These are phyloP conservation scores for Hyphopichia khmerensis DNA, from an alignment of 1,139 yeast genomes.

Conservation along the genomic window DNA sequence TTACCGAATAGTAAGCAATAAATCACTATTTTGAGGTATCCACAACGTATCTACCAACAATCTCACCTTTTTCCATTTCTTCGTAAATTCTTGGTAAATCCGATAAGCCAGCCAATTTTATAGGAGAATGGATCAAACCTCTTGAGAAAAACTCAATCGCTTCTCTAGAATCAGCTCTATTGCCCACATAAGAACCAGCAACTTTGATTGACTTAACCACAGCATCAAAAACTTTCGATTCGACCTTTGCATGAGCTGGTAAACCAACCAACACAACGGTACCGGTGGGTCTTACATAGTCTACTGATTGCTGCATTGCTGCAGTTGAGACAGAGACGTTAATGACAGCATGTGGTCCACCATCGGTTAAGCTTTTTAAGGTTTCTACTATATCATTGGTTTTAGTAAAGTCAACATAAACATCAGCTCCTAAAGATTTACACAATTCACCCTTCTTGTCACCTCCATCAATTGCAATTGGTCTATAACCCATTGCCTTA, in stretches of 20 bases:
- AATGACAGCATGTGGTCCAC: constrained; percentile 70
- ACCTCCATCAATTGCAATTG: constrained; percentile 75
- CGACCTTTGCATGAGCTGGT: constrained; percentile 68
- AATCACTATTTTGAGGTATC: constrained; percentile 32
- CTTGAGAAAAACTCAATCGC: constrained; percentile 71
- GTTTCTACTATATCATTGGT: constrained; percentile 30
- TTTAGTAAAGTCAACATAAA: constrained; percentile 61
- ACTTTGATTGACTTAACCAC: constrained; percentile 66
- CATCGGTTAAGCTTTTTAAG: constrained; percentile 25
- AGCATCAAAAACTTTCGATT: constrained; percentile 60
- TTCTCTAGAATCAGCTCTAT: constrained; percentile 76
- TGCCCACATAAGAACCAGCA: constrained; percentile 78
- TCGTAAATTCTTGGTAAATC: constrained; percentile 61
- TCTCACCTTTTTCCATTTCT: constrained; percentile 68
- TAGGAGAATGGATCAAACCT: constrained; percentile 68
- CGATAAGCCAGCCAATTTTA: constrained; percentile 63
- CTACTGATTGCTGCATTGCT: constrained; percentile 68
- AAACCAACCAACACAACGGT: constrained; percentile 79
- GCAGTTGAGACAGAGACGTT: constrained; percentile 77
- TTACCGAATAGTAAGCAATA: not conserved
- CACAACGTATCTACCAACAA: constrained; percentile 71
- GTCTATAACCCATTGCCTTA: constrained; percentile 78
- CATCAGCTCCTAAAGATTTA: constrained; percentile 66
- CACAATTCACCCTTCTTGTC: constrained; percentile 58
- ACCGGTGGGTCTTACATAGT: constrained; percentile 72